phyloP scores from a whole-genome alignment of 2,329 filamentous ascomycete species.

The Neopestalotiopsis sp. region DNA sequence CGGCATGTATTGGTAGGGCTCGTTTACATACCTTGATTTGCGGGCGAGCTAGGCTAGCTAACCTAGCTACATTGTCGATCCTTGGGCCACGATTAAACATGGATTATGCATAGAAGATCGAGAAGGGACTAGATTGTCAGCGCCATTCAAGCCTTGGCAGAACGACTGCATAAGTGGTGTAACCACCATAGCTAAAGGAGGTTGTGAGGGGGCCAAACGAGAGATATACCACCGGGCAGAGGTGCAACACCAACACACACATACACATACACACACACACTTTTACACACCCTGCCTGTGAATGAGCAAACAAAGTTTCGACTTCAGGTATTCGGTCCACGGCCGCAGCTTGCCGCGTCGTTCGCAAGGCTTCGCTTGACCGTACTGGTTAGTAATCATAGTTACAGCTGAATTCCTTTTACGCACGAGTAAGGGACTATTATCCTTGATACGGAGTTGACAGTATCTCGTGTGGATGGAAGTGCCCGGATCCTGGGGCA shows the following conservation, averaged over 20 bases:
- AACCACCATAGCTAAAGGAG: constrained; percentile 7
- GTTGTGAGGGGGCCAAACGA: neutral
- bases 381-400: neutral
- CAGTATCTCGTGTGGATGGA: neutral
- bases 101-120: constrained; percentile 14
- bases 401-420: neutral
- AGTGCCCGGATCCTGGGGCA: neutral
- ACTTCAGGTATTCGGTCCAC: neutral
- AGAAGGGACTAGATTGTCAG: constrained; percentile 15
- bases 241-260: neutral
- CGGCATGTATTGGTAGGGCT: neutral
- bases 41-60: neutral
- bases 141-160: neutral
- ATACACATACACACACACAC: neutral
- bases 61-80: neutral
- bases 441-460: neutral
- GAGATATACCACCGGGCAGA: neutral
- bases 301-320: neutral
- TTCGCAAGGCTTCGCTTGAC: neutral
- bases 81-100: constrained; percentile 8
- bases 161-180: constrained; percentile 6
- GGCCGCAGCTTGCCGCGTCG: neutral
- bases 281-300: neutral
- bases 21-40: neutral
- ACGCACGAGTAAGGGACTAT: neutral